Percentiles rank a stretch among this genome's conserved stretches.
Conservation (phyloP, 345 rosid species). For the Moricandia moricandioides region DNA sequence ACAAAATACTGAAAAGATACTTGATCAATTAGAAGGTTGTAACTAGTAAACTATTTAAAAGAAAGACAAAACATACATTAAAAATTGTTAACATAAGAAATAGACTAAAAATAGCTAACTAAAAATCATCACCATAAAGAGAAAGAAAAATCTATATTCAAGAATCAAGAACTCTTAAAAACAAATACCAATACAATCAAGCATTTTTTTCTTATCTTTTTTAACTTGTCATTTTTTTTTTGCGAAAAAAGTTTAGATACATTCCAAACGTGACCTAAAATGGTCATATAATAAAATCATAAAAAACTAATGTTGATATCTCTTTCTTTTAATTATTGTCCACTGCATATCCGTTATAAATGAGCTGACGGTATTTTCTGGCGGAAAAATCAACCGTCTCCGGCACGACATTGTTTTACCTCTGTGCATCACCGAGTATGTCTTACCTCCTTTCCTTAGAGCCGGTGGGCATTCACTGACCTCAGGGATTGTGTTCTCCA, state of each 20-base stretch:
- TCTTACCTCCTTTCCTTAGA: conserved; percentile 8
- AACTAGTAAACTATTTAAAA: not conserved
- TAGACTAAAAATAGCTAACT: not conserved
- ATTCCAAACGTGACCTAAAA: conserved; percentile 35
- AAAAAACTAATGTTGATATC: not conserved
- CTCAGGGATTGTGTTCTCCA: conserved; percentile 31
- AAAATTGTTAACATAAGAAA: not conserved
- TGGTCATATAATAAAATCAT: not conserved
- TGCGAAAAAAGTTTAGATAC: conserved; percentile 23
- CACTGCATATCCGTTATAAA: conserved; percentile 28
- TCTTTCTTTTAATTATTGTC: conserved; percentile 5
- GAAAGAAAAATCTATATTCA: conserved; percentile 4
- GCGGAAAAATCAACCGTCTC: conserved; percentile 24
- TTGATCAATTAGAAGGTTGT: not conserved
- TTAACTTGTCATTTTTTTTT: no score
- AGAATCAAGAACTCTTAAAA: conserved; percentile 13
- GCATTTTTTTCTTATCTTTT: conserved; percentile 1
- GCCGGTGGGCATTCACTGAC: conserved; percentile 34
- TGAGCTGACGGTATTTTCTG: conserved; percentile 6
- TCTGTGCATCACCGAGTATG: not conserved
- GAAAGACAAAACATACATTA: not conserved
- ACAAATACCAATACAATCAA: conserved; percentile 4
- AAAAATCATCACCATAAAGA: conserved; percentile 8
- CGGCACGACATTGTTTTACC: conserved; percentile 16
- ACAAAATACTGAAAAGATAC: not conserved